Conservation (phyloP, 805 yeast species). For the Candida easanensis region DNA sequence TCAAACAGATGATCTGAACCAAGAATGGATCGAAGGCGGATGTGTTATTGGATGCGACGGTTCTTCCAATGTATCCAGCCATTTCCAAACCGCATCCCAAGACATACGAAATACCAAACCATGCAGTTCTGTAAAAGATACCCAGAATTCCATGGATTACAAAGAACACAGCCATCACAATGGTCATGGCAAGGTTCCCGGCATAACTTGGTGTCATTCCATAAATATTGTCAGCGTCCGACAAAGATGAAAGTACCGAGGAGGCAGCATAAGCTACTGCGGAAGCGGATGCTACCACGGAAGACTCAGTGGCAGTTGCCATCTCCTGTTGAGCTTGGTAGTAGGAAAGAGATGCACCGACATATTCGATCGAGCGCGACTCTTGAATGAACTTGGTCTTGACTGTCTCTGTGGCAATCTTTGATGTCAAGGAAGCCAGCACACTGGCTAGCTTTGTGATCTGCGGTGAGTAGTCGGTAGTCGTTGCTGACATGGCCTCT, state of each 20-base stretch:
- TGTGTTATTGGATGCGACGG: slow-evolving; percentile 40
- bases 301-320: slow-evolving; percentile 11
- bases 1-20: slow-evolving; percentile 64
- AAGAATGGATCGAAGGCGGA: slow-evolving; percentile 43
- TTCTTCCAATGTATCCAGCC: slow-evolving; percentile 65
- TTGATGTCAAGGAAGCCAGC: slow-evolving; percentile 11
- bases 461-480: slow-evolving; percentile 11
- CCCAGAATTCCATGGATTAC: slow-evolving; percentile 41
- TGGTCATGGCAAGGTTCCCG: slow-evolving; percentile 60
- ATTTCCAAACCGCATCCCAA: slow-evolving; percentile 59
- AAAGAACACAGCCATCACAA: slow-evolving; percentile 49
- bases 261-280: slow-evolving; percentile 13
- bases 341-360: slow-evolving; percentile 18
- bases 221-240: slow-evolving; percentile 25
- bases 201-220: slow-evolving; percentile 50
- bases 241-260: slow-evolving; percentile 12
- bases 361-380: slow-evolving; percentile 19
- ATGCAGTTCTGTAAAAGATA: slow-evolving; percentile 50
- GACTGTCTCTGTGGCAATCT: slow-evolving; percentile 22
- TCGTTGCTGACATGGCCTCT: slow-evolving; percentile 10
- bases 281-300: slow-evolving; percentile 13
- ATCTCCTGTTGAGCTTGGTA: slow-evolving; percentile 16
- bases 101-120: slow-evolving; percentile 59
- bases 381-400: slow-evolving; percentile 7
- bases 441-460: slow-evolving; percentile 19